Base-by-base conservation (phyloP, 306 rosid species). In the Trichosanthes truncata region DNA sequence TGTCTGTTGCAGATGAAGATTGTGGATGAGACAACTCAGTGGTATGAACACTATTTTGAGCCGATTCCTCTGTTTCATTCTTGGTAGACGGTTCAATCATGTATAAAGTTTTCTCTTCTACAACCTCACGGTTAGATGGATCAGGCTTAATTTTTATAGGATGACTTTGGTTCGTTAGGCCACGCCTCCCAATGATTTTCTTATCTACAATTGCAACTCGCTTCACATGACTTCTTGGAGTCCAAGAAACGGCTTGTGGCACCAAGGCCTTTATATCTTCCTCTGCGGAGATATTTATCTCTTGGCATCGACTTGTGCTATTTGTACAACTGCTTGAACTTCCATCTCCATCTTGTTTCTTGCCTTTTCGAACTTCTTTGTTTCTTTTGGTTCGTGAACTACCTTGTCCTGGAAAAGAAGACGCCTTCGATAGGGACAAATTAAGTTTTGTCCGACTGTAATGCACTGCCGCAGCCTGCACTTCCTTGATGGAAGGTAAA, bases 81-180 rank as follows among this genome's bases (percentile, higher is more conserved):
- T 79, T 83, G 17, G 84, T 18, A 52, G 78, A 49, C 17, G 78
- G 78, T 74, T 74, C 78, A 33, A 74, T 74, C 33, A 75, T 79
- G 49, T 87, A 82, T 82, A 83, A 53, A 61, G 82, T 80, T 71
- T 86, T 87, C 80, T 85, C 92, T 33, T 80, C 86, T 65, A 80
- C 48, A 63, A 80, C 85, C 79, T 80, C 89, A 69, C 55, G 76
- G 82, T 61, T 77, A 11, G 75, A 18, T 51, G 82, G 82, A 80
- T 68, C 78, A 66, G 66, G 73, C 33, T 74, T 74, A 52, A 7
- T 4, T 52, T 52, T 74, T n/a, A 9, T 84, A 21, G 55, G 76
- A 85, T 23, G 33, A 12, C 63, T 77, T 61, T n/a, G 57, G 61
- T 56, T 65, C 33, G 51, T 81, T 31, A 10, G 9, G 56, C 59